A percentile compares a stretch with the other conserved stretches of the same genome.
These are phyloP conservation scores for Cytidiella melzeri DNA, from an alignment of 768 basidiomycete genomes.

Conservation along the genomic window DNA sequence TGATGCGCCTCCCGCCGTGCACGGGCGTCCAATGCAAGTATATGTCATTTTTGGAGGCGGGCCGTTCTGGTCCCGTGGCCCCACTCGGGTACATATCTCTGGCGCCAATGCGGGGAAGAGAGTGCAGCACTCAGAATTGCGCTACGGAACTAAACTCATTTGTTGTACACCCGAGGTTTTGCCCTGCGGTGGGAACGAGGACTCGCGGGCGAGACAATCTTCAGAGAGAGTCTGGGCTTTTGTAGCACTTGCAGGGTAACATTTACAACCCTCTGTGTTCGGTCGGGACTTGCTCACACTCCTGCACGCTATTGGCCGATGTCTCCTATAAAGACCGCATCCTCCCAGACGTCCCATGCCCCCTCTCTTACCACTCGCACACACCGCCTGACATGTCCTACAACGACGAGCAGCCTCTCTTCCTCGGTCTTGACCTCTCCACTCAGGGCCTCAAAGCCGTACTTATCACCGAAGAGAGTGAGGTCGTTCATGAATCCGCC, in stretches of 20 bases:
- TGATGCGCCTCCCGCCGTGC: no score
- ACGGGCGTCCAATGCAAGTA: no score
- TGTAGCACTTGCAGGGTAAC: conserved; percentile 9
- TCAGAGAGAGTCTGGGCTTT: neutral
- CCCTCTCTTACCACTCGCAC: conserved; percentile 2
- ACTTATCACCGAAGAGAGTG: conserved; percentile 49
- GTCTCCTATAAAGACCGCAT: conserved; percentile 10
- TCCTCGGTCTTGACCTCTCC: conserved; percentile 82
- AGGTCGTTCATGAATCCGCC: conserved; percentile 59
- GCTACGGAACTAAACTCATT: no score
- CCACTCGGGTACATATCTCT: no score
- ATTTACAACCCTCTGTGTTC: conserved; percentile 3
- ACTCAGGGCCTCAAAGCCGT: conserved; percentile 83
- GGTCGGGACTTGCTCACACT: conserved; percentile 7
- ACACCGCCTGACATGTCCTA: conserved; percentile 2
- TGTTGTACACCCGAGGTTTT: neutral
- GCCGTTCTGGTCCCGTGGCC: no score
- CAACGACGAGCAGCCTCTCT: conserved; percentile 29
- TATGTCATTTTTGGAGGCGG: no score
- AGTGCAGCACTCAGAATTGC: no score
- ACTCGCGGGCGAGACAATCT: neutral
- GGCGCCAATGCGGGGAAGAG: no score
- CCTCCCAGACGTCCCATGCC: neutral
- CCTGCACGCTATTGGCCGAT: neutral
- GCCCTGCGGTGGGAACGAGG: neutral